Evolutionary conservation across 2,329 filamentous ascomycete species (phyloP).

Genomic region (Phaeomoniella chlamydospora): DNA sequence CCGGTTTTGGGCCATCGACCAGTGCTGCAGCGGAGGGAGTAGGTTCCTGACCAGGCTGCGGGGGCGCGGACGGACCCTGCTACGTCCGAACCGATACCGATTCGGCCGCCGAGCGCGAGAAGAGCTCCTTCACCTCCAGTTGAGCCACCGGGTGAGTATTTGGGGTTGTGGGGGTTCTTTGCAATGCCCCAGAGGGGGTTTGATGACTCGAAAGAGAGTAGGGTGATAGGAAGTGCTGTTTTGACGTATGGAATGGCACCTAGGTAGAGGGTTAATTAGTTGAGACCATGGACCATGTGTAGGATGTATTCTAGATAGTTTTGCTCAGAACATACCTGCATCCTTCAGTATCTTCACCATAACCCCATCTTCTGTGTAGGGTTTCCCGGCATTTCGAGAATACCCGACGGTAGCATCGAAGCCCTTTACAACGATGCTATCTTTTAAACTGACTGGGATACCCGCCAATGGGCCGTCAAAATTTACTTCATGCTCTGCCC

Average conservation of each 20-base stretch:
- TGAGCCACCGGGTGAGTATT: conserved; percentile 77
- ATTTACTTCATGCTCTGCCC: conserved; percentile 50
- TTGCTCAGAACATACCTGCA: conserved; percentile 45
- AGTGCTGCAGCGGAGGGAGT: conserved; percentile 72
- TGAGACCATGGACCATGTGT: no score
- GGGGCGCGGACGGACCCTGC: conserved; percentile 77
- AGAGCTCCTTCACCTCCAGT: conserved; percentile 76
- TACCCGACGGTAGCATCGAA: conserved; percentile 77
- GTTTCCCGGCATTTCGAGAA: conserved; percentile 56
- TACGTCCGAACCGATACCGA: conserved; percentile 83
- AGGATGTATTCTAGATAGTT: no score
- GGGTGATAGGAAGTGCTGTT: conserved; percentile 75
- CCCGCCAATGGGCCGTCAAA: conserved; percentile 71
- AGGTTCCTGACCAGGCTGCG: conserved; percentile 81
- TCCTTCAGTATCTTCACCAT: conserved; percentile 69
- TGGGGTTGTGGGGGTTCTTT: conserved; percentile 69
- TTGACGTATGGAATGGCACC: conserved; percentile 85
- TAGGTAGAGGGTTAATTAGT: conserved; percentile 7
- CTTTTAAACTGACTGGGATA: conserved; percentile 77
- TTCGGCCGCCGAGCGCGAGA: conserved; percentile 65
- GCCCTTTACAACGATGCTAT: conserved; percentile 59
- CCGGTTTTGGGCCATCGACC: conserved; percentile 82
- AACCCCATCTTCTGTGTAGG: conserved; percentile 50
- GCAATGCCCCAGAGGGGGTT: conserved; percentile 70
- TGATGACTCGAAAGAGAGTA: conserved; percentile 73